phyloP scores from a whole-genome alignment of 495 filamentous ascomycete species.

The Podospora sp. region DNA sequence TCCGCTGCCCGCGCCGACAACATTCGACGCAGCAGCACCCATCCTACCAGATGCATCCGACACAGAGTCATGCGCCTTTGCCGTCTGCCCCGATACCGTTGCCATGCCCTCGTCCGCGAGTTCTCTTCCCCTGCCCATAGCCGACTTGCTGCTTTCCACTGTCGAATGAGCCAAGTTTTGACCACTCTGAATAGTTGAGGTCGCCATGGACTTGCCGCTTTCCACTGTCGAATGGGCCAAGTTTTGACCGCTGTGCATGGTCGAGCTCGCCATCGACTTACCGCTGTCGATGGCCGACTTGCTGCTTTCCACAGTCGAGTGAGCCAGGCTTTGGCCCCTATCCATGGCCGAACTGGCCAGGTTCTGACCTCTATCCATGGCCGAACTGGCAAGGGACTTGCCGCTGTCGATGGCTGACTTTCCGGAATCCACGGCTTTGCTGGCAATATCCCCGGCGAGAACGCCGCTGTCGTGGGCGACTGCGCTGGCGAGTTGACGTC shows the following conservation, averaged over 20 bases:
- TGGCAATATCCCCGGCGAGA: not conserved
- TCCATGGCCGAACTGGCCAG: too few relatives aligned
- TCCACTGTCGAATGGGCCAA: too few relatives aligned
- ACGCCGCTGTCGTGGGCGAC: not conserved
- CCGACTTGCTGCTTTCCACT: not conserved
- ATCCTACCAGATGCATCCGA: not conserved
- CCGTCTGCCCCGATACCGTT: not conserved
- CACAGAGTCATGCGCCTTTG: not conserved
- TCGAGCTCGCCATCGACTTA: too few relatives aligned
- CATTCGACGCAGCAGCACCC: not conserved
- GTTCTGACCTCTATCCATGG: not conserved
- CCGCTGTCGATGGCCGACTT: too few relatives aligned
- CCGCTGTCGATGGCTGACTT: not conserved
- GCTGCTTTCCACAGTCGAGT: too few relatives aligned
- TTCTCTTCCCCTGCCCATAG: not conserved
- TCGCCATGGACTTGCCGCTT: too few relatives aligned
- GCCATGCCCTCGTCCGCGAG: not conserved
- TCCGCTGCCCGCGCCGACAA: not conserved
- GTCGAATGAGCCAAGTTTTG: not conserved
- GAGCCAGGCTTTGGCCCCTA: too few relatives aligned
- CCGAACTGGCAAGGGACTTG: not conserved
- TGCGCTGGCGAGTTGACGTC: not conserved
- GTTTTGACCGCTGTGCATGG: too few relatives aligned
- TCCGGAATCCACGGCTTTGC: not conserved
- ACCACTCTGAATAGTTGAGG: too few relatives aligned